Evolutionary conservation across 257 asterid genomes (phyloP).

Genomic region (Coffea canephora): DNA sequence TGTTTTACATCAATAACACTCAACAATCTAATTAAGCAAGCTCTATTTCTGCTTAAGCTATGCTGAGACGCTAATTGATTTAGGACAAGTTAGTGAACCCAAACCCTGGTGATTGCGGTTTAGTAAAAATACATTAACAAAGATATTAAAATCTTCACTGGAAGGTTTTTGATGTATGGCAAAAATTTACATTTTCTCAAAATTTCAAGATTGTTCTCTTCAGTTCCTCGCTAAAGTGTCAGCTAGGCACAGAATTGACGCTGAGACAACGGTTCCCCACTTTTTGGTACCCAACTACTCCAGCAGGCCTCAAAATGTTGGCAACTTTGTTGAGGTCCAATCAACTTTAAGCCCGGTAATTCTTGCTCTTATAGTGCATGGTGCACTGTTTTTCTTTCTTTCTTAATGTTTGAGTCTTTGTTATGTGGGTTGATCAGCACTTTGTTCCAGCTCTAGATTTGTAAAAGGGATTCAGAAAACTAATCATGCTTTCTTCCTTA

Average conservation of each 20-base stretch:
- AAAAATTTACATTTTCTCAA: background rate
- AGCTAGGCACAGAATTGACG: background rate
- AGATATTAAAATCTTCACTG: background rate
- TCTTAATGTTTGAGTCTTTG: too few relatives aligned
- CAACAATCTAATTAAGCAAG: background rate
- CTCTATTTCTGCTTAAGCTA: background rate
- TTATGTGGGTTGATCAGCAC: too few relatives aligned
- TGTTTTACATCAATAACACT: background rate
- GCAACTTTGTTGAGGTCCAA: slow-evolving; percentile 32
- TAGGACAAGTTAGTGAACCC: background rate
- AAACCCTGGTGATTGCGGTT: too few relatives aligned
- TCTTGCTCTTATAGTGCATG: background rate
- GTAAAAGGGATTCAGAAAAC: background rate
- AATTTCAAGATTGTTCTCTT: background rate
- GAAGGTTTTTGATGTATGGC: background rate
- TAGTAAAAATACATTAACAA: too few relatives aligned
- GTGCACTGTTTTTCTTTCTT: too few relatives aligned
- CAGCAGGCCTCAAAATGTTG: slow-evolving; percentile 39
- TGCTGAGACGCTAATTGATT: background rate
- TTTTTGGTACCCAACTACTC: slow-evolving; percentile 51
- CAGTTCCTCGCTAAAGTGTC: background rate
- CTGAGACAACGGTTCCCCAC: slow-evolving; percentile 18
- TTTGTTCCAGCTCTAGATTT: background rate
- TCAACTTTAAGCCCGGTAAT: slow-evolving; percentile 33
- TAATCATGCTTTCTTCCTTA: too few relatives aligned